These are phyloP conservation scores for Larix kaempferi DNA, from an alignment of 75 land plant genomes.

Conservation along the genomic window DNA sequence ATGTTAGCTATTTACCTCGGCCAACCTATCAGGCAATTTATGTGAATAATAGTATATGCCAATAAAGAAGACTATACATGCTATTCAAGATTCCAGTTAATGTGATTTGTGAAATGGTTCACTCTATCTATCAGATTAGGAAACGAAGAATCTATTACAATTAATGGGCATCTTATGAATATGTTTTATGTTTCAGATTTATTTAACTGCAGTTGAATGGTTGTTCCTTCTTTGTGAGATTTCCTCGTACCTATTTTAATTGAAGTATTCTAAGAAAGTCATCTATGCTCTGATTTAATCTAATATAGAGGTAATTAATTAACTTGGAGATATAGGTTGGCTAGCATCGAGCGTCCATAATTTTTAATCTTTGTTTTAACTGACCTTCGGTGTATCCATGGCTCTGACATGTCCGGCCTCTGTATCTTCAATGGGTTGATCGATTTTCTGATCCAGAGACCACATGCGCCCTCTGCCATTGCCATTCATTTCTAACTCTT, in stretches of 20 bases:
- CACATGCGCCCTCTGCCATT: constrained; percentile 52
- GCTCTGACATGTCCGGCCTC: constrained; percentile 12
- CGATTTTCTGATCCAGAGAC: constrained; percentile 72
- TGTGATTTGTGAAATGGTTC: not conserved
- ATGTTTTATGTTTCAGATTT: no score
- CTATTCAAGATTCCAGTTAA: not conserved
- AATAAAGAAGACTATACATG: not conserved
- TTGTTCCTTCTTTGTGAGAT: not conserved
- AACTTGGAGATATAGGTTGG: not conserved
- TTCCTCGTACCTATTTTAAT: not conserved
- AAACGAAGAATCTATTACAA: no score
- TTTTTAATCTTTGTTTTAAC: not conserved
- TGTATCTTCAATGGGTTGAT: constrained; percentile 81
- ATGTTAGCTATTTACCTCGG: not conserved
- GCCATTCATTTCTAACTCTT: not conserved
- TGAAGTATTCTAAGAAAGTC: not conserved
- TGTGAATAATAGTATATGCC: not conserved
- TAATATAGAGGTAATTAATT: no score
- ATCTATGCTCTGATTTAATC: no score
- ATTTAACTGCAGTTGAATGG: no score
- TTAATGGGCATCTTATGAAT: no score
- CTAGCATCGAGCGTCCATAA: not conserved
- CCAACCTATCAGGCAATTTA: not conserved
- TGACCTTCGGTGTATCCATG: not conserved
- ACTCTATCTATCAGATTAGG: not conserved